A percentile compares a stretch with the other conserved stretches of the same genome.
Conservation (phyloP, 306 rosid genomes). For the Cajanus cajan region DNA sequence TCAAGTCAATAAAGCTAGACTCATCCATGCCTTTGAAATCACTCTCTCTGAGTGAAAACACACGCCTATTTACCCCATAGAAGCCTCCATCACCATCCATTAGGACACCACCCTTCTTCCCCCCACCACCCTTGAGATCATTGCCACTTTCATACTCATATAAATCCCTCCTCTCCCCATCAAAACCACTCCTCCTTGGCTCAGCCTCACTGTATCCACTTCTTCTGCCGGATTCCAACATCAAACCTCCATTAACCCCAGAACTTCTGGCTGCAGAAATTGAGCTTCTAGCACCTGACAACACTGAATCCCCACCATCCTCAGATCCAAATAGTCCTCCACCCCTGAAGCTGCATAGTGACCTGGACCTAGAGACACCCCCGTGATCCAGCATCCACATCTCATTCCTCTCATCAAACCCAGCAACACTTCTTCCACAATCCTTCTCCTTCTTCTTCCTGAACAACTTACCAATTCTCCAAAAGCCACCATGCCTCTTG, state of each 20-base stretch:
- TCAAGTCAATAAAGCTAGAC: constrained; percentile 83
- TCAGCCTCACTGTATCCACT: constrained; percentile 94
- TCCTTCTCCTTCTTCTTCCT: constrained; percentile 66
- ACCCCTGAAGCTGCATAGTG: constrained; percentile 85
- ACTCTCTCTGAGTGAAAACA: constrained; percentile 85
- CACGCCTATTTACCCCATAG: constrained; percentile 56
- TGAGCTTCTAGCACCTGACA: constrained; percentile 87
- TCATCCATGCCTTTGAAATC: constrained; percentile 91
- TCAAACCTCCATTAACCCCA: constrained; percentile 71
- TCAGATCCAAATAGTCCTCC: constrained; percentile 74
- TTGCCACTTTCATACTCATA: constrained; percentile 39
- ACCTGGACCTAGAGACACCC: constrained; percentile 88
- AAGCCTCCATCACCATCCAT: constrained; percentile 44
- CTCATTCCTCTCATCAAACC: constrained; percentile 73
- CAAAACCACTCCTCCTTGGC: constrained; percentile 80
- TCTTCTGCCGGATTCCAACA: constrained; percentile 82
- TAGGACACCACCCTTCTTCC: constrained; percentile 36
- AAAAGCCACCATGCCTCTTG: constrained; percentile 57
- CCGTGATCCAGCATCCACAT: constrained; percentile 53
- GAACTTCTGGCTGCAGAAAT: constrained; percentile 95
- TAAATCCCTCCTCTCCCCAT: constrained; percentile 51
- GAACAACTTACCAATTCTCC: constrained; percentile 77
- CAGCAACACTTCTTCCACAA: constrained; percentile 70
- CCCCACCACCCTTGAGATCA: constrained; percentile 42
- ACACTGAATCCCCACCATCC: constrained; percentile 69